These are phyloP conservation scores for Cordyceps farinosa DNA, from an alignment of 2,329 filamentous ascomycete genomes.

Conservation along the genomic window DNA sequence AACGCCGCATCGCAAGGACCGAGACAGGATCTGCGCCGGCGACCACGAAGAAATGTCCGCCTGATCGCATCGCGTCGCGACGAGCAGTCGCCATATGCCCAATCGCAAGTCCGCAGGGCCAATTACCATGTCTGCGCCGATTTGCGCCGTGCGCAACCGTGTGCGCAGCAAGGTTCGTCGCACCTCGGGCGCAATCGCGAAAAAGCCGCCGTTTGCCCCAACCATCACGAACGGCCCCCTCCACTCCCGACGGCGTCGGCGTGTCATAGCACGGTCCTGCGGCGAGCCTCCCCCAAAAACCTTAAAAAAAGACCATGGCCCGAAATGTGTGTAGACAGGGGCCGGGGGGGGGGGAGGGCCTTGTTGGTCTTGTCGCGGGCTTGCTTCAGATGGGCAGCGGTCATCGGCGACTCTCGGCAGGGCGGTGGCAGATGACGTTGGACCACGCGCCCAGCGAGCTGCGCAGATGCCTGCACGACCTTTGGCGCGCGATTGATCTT, in stretches of 20 bases:
- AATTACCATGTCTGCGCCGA: background rate
- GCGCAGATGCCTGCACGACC: too few relatives aligned
- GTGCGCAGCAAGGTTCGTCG: background rate
- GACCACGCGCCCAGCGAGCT: too few relatives aligned
- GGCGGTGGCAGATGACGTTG: background rate
- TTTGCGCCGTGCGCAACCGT: background rate
- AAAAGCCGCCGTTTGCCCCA: background rate
- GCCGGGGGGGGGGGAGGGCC: too few relatives aligned
- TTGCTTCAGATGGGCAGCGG: background rate
- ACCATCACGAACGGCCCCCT: background rate
- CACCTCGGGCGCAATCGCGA: background rate
- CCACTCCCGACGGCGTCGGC: too few relatives aligned
- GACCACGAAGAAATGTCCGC: background rate
- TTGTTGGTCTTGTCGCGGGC: background rate
- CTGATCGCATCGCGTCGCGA: constrained; percentile 11
- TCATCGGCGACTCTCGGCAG: background rate
- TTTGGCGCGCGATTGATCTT: background rate
- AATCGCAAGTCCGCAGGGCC: background rate
- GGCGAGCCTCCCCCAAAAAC: background rate
- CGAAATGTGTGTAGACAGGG: background rate
- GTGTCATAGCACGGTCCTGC: background rate
- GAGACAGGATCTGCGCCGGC: constrained; percentile 6
- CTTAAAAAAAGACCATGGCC: background rate
- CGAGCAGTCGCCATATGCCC: background rate
- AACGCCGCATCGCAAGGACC: background rate